These are phyloP conservation scores for Letharia columbiana DNA, from an alignment of 495 filamentous ascomycete species.

Conservation along the genomic window DNA sequence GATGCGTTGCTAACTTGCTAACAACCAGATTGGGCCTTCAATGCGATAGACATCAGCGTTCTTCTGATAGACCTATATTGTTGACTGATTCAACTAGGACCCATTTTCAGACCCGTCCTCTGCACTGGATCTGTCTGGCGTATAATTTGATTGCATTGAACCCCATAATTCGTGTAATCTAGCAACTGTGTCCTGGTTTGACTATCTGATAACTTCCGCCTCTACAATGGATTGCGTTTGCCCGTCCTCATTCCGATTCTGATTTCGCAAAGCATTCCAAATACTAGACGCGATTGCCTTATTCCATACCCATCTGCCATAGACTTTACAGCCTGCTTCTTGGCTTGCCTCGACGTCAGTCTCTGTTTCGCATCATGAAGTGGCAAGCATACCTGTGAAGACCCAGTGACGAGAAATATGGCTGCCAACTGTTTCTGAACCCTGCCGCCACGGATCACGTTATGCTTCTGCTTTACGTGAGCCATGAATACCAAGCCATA, in stretches of 20 bases:
- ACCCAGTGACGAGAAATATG: background rate
- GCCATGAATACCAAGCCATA: background rate
- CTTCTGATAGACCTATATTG: background rate
- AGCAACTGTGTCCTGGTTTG: background rate
- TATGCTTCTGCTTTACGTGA: background rate
- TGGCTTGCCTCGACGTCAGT: background rate
- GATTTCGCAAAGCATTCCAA: background rate
- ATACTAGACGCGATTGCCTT: background rate
- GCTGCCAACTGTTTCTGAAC: background rate
- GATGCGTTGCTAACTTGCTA: too few species aligned
- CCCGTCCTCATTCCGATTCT: background rate
- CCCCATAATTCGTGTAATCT: background rate
- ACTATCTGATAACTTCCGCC: background rate
- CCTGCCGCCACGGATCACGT: background rate
- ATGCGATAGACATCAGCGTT: too few species aligned
- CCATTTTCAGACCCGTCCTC: too few species aligned
- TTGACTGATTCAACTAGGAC: background rate
- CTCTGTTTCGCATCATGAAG: background rate
- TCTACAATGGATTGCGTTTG: background rate
- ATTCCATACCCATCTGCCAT: background rate
- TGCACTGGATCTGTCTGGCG: background rate
- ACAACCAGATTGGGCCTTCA: too few species aligned
- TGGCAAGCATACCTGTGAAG: background rate
- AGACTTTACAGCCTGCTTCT: background rate
- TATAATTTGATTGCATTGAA: background rate